phyloP scores from a whole-genome alignment of 1,284 basidiomycete genomes.

The Sanghuangporus sanghuang region DNA sequence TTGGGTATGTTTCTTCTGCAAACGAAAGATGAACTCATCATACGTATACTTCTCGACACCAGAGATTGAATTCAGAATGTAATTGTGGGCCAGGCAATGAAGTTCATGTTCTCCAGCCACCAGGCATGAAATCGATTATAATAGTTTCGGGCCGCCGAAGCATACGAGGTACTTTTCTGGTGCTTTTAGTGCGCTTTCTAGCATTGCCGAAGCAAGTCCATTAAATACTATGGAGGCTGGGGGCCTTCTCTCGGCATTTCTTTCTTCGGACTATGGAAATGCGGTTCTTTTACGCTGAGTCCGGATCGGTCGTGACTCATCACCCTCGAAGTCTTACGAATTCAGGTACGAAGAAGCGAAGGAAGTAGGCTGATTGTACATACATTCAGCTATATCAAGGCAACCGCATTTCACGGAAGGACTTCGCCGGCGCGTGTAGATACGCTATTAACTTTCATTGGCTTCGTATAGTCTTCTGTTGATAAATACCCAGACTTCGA shows the following conservation, averaged over 20 bases:
- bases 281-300: background rate
- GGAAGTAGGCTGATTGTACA: background rate
- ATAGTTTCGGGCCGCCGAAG: background rate
- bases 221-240: background rate
- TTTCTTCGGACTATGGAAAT: background rate
- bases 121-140: too few species aligned
- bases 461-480: background rate
- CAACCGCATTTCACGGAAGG: background rate
- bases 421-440: background rate
- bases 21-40: background rate
- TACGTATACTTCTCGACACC: background rate
- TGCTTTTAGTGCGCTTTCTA: background rate
- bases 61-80: too few species aligned
- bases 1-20: background rate
- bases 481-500: background rate
- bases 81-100: too few species aligned
- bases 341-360: background rate
- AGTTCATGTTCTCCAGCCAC: too few species aligned
- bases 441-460: background rate
- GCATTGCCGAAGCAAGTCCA: background rate
- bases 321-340: background rate
- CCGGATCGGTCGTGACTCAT: background rate
- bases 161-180: background rate
- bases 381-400: background rate
- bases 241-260: background rate